Base-by-base conservation (phyloP, 2,329 filamentous ascomycete species). In the Talaromyces sp. region DNA sequence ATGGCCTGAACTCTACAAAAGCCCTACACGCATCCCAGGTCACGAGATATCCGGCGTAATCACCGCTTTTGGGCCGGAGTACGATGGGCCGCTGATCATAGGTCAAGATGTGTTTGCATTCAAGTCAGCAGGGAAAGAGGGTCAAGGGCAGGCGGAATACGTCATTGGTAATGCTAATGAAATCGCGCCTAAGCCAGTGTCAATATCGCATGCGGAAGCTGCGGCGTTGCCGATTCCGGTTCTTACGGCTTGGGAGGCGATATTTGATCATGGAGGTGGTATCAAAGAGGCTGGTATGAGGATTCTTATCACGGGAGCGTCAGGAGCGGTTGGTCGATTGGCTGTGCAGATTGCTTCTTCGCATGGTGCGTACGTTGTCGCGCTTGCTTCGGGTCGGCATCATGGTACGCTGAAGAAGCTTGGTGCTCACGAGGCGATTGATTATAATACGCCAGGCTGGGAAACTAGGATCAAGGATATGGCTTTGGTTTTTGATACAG, bases 401-500 rank as follows among this genome's bases (percentile, higher is more conserved):
- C 41, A 48, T 35, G 27, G 13, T 16, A 47, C 27, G 13, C 41
- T 47, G 41, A 60, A 47, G 19, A 13, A 35, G 24, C 57, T 60
- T 5, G 57, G 57, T 22, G 57, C 57, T 7, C 16, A 47, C 3
- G 41, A 48, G 57, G 57, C 47, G 41, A 2, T 47, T 22, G 57
- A 60, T 47, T 60, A 60, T 22, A 47, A 48, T 33, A 60, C 57
- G 27, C 31, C 41, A 35, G 27, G 4, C 24, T 60, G 57, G 57
- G 57, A 60, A 35, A n/a, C 4, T 3, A 11, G 9, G 5, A 2
- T 60, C 2, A 39, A 60, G 47, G 60, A 70, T 4, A 67, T 72
- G 0, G 65, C 77, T 48, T 67, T 70, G 0, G 71, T 77, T 2
- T 67, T 78, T 14, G 76, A 78, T 59, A 74, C 74, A 0, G 76